These are phyloP conservation scores for Chaetomium tenue DNA, from an alignment of 495 filamentous ascomycete genomes.

Conservation along the genomic window DNA sequence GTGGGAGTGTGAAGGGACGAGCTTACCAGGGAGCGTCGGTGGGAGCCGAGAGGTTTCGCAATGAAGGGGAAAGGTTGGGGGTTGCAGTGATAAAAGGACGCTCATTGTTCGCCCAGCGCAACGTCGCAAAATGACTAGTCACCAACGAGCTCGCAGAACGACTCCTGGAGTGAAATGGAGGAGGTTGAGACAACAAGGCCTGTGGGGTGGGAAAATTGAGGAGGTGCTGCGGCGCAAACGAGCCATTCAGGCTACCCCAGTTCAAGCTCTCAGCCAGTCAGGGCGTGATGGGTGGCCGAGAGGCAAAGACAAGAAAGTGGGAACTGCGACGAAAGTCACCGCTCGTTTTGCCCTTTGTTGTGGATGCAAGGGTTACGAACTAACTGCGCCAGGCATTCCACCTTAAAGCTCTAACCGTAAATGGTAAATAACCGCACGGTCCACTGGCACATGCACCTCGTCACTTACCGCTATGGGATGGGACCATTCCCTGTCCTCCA, in stretches of 20 bases:
- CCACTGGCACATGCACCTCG: slow-evolving; percentile 9
- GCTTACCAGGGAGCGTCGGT: slow-evolving; percentile 67
- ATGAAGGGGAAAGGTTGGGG: slow-evolving; percentile 73
- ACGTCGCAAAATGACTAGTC: slow-evolving; percentile 10
- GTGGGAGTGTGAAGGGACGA: slow-evolving; percentile 18
- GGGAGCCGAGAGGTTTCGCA: slow-evolving; percentile 69
- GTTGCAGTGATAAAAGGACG: slow-evolving; percentile 52
- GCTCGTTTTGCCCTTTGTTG: slow-evolving; percentile 7
- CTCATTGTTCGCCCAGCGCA: slow-evolving; percentile 43
- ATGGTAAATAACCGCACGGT: slow-evolving; percentile 1
- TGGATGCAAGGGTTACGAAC: neutral
- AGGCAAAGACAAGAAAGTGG: slow-evolving; percentile 5
- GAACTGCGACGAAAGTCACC: slow-evolving; percentile 8
- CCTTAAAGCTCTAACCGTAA: neutral
- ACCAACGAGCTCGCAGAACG: slow-evolving; percentile 11
- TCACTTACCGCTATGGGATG: slow-evolving; percentile 9
- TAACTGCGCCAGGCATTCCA: neutral
- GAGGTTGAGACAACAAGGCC: slow-evolving; percentile 20
- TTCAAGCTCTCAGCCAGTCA: slow-evolving; percentile 31
- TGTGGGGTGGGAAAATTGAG: slow-evolving; percentile 39
- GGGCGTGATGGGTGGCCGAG: slow-evolving; percentile 29
- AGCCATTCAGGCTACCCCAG: slow-evolving; percentile 26
- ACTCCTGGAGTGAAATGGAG: slow-evolving; percentile 16
- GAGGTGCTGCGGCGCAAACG: slow-evolving; percentile 37
- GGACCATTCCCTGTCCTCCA: neutral